Conservation (phyloP, 306 rosid species). For the Myrica gale region DNA sequence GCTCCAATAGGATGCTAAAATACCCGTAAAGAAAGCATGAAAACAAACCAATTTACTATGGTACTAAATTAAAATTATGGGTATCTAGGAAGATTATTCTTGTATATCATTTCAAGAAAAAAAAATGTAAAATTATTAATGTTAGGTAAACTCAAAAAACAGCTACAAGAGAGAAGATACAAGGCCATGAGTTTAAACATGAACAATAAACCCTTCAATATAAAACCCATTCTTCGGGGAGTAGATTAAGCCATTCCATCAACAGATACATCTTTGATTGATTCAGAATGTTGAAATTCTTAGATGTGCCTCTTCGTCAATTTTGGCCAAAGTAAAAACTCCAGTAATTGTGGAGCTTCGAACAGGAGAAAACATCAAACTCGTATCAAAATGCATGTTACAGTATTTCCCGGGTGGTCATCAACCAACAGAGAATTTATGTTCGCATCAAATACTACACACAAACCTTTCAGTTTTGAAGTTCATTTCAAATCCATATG, state of each 20-base stretch:
- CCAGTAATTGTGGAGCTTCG: not conserved
- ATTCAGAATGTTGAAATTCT: not conserved
- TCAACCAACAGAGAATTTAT: not conserved
- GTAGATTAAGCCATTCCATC: not conserved
- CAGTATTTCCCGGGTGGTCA: not conserved
- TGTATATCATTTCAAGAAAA: not conserved
- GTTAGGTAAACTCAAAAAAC: too few relatives aligned
- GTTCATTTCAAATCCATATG: not conserved
- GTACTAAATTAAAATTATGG: not conserved
- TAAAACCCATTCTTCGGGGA: not conserved
- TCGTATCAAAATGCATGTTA: not conserved
- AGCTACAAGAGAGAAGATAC: too few relatives aligned
- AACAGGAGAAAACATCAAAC: not conserved
- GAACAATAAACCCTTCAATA: not conserved
- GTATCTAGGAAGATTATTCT: not conserved
- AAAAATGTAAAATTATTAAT: too few relatives aligned
- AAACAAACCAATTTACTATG: not conserved
- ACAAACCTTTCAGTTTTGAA: not conserved
- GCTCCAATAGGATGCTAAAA: not conserved
- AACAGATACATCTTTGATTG: not conserved
- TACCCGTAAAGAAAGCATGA: not conserved
- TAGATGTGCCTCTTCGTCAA: not conserved
- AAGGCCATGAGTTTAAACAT: not conserved
- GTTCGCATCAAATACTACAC: not conserved
- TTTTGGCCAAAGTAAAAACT: not conserved